phyloP scores from a whole-genome alignment of 2,329 filamentous ascomycete species.

The Magnaporthiopsis poae region DNA sequence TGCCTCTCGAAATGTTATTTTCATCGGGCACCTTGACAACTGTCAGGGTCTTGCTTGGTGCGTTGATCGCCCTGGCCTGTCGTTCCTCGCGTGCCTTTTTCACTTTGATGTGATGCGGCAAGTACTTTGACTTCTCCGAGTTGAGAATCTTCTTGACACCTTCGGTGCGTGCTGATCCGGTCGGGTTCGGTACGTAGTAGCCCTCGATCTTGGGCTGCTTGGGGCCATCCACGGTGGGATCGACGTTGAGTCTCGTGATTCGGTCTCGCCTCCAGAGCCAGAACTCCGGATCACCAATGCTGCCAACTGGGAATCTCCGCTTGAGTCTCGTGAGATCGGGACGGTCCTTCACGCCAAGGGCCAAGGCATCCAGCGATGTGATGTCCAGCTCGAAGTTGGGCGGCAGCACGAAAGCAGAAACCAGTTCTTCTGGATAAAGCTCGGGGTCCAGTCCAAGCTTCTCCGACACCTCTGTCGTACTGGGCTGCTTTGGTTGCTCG shows the following conservation, averaged over 20 bases:
- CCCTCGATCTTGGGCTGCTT: conserved; percentile 39
- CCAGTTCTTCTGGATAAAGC: conserved; percentile 39
- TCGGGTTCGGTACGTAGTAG: conserved; percentile 75
- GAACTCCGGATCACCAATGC: conserved; percentile 40
- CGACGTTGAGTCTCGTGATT: conserved; percentile 42
- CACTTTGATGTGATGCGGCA: conserved; percentile 94
- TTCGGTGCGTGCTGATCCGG: conserved; percentile 82
- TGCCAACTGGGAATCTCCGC: conserved; percentile 34
- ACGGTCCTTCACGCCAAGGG: conserved; percentile 33
- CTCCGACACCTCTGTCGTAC: conserved; percentile 14
- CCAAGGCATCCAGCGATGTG: conserved; percentile 32
- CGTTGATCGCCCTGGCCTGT: conserved; percentile 52
- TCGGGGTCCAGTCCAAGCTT: conserved; percentile 29
- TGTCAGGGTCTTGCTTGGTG: conserved; percentile 47
- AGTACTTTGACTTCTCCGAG: conserved; percentile 93
- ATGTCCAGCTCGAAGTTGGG: conserved; percentile 36
- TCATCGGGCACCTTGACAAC: conserved; percentile 65
- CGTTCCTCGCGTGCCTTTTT: conserved; percentile 83
- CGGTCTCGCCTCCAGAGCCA: conserved; percentile 50
- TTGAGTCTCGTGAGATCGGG: conserved; percentile 40
- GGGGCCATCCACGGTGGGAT: conserved; percentile 13
- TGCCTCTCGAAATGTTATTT: conserved; percentile 74
- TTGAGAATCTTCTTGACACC: conserved; percentile 92
- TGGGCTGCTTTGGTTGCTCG: conserved; percentile 15
- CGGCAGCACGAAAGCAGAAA: conserved; percentile 36